A percentile compares a stretch with the other conserved stretches of the same genome.
These are phyloP conservation scores for Celoporthe dispersa DNA, from an alignment of 2,329 filamentous ascomycete genomes.

Conservation along the genomic window DNA sequence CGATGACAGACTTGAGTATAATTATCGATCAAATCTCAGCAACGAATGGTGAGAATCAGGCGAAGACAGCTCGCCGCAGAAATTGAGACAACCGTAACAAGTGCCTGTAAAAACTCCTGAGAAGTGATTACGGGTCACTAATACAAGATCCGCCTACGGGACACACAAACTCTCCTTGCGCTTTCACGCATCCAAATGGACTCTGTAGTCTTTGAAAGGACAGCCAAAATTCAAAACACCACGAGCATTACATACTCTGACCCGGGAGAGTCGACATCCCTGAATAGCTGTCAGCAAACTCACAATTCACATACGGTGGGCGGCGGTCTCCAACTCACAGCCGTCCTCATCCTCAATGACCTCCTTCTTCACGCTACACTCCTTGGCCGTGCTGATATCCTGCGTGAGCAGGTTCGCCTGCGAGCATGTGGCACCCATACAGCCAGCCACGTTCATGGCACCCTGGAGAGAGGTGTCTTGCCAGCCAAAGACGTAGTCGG, in stretches of 20 bases:
- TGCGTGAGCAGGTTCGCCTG: slow-evolving; percentile 11
- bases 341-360: slow-evolving; percentile 5
- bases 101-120: not conserved
- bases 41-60: not conserved
- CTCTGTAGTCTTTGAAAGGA: not conserved
- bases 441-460: slow-evolving; percentile 33
- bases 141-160: not conserved
- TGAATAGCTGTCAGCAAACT: not conserved
- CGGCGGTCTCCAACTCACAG: not conserved
- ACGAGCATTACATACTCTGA: not conserved
- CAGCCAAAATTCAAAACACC: not conserved
- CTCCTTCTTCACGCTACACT: slow-evolving; percentile 4
- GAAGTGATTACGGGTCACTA: not conserved
- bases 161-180: not conserved
- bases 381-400: not conserved
- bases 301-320: not conserved
- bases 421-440: slow-evolving; percentile 5
- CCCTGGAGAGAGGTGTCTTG: slow-evolving; percentile 39
- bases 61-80: not conserved
- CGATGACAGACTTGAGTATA: not conserved
- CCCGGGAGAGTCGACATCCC: slow-evolving; percentile 4
- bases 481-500: slow-evolving; percentile 47
- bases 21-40: not conserved
- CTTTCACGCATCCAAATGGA: not conserved
- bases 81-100: not conserved